phyloP scores from a whole-genome alignment of 768 basidiomycete genomes.

The Tylopilus vinaceipallidus region DNA sequence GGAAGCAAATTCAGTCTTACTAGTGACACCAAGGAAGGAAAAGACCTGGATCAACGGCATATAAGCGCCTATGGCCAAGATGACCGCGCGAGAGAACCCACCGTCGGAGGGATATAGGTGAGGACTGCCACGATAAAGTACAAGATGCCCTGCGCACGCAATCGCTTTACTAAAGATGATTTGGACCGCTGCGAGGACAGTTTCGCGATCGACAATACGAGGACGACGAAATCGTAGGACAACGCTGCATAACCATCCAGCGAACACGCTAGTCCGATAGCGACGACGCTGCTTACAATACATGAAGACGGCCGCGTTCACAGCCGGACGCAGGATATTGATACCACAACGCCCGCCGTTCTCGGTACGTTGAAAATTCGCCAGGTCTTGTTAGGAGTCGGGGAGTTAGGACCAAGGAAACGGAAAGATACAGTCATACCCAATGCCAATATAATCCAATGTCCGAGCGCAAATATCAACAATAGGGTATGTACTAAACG shows the following conservation, averaged over 20 bases:
- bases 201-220: conserved; percentile 16
- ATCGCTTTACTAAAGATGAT: conserved; percentile 15
- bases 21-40: background rate
- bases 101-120: conserved; percentile 17
- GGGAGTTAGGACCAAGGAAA: background rate
- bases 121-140: conserved; percentile 21
- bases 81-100: background rate
- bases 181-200: conserved; percentile 15
- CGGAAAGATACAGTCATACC: conserved; percentile 1
- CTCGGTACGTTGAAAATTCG: background rate
- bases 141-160: conserved; percentile 19
- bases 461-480: conserved; percentile 10
- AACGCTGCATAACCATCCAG: conserved; percentile 8
- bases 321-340: background rate
- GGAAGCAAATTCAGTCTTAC: background rate
- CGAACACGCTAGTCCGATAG: background rate
- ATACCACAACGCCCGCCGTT: background rate
- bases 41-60: too few relatives aligned
- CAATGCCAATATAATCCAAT: conserved; percentile 22
- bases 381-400: too few relatives aligned
- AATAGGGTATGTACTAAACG: conserved; percentile 17
- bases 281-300: conserved; percentile 17
- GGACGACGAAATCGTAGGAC: conserved; percentile 19
- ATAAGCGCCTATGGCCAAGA: too few relatives aligned
- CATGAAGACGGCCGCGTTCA: conserved; percentile 10